Base-by-base conservation (phyloP, 2,329 filamentous ascomycete species). In the Cordyceps tenuipes region DNA sequence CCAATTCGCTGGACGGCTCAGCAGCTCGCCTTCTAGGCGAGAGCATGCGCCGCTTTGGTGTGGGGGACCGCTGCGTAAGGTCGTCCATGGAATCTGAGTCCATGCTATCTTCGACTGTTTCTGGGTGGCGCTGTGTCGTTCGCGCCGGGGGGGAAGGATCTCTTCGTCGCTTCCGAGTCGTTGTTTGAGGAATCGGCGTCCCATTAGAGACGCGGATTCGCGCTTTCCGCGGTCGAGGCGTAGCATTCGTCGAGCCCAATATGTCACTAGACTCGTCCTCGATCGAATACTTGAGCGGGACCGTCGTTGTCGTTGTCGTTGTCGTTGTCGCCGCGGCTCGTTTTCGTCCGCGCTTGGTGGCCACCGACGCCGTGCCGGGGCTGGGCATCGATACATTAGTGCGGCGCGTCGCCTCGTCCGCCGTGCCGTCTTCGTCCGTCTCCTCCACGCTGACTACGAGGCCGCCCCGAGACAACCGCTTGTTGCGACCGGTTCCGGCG, bases 401-500 rank as follows among this genome's bases (percentile, higher is more conserved):
- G 43, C 77, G 72, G 61, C 73, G 70, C 59, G 71, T 69, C 67
- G 63, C 66, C 61, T 68, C 68, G 53, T 61, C 19, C 72, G 64
- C 66, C 71, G 63, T 46, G 47, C 73, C 72, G 57, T 70, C 65
- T 56, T 71, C 66, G 1, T 79, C 77, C 2, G 80, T 77, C 68
- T 84, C 81, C 57, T 84, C 81, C 57, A 83, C 80, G 10, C 82
- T 84, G 57, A 83, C 80, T 49, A 76, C 72, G 48, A 84, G 73
- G 61, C 75, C 77, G 61, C 75, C 77, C 68, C 83, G 79, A 3
- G 81, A 80, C 51, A 79, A 76, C 50, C 74, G 21, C 50, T 74
- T 36, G 49, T n/a, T n/a, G 49, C 49, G 43, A 21, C n/a, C 17
- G n/a, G 39, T n/a, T 43, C 43, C 12, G 49, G 82, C 79, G 63